These are phyloP conservation scores for Staphylotrichum longicolle DNA, from an alignment of 495 filamentous ascomycete genomes.

Conservation along the genomic window DNA sequence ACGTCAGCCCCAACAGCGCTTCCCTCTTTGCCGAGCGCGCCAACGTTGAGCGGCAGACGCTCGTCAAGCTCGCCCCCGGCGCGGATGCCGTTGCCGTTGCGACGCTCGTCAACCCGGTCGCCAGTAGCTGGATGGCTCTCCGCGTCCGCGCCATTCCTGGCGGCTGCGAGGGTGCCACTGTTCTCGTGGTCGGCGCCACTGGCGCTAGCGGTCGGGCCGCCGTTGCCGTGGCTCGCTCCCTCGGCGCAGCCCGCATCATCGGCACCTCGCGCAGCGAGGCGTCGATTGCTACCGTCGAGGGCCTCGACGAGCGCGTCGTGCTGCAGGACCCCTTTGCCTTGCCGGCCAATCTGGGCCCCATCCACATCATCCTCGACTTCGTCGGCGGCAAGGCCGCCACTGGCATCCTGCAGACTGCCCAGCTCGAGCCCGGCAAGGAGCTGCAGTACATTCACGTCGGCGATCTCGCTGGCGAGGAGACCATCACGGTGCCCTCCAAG, in stretches of 20 bases:
- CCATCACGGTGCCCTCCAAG: constrained; percentile 15
- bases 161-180: constrained; percentile 12
- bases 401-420: constrained; percentile 4
- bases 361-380: constrained; percentile 16
- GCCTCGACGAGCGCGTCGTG: constrained; percentile 12
- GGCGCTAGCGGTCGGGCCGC: constrained; percentile 15
- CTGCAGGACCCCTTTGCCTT: constrained; percentile 11
- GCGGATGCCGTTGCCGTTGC: constrained; percentile 12
- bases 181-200: constrained; percentile 14
- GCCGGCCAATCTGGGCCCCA: constrained; percentile 5
- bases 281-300: constrained; percentile 2
- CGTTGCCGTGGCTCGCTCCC: constrained; percentile 12
- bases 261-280: constrained; percentile 15
- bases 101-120: constrained; percentile 18
- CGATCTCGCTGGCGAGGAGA: constrained; percentile 16
- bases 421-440: constrained; percentile 13
- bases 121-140: constrained; percentile 19
- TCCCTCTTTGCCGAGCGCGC: constrained; percentile 15
- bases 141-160: constrained; percentile 13
- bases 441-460: constrained; percentile 19
- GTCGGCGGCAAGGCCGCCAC: constrained; percentile 10
- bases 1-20: constrained; percentile 4
- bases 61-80: constrained; percentile 10
- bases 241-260: constrained; percentile 13
- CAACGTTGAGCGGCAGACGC: constrained; percentile 14